phyloP scores from a whole-genome alignment of 2,329 filamentous ascomycete genomes.

The Pyrenochaeta sp. region DNA sequence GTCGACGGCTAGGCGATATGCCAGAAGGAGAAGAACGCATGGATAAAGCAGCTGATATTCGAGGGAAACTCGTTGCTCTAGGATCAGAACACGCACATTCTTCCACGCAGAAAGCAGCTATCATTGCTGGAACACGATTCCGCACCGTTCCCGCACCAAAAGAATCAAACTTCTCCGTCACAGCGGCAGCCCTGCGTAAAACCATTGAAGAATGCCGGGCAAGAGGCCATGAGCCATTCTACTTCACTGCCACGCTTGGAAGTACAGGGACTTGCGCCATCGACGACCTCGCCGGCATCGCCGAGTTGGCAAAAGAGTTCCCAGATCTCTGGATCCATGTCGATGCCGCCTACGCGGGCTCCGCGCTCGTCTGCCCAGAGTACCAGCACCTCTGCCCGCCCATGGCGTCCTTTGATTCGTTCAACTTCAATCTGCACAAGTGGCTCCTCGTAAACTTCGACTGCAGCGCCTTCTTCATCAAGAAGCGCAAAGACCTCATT shows the following conservation, averaged over 20 bases:
- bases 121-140: constrained; percentile 85
- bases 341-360: constrained; percentile 91
- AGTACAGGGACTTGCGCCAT: constrained; percentile 89
- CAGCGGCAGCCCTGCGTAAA: constrained; percentile 65
- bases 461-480: constrained; percentile 77
- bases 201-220: constrained; percentile 71
- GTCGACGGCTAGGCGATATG: constrained; percentile 52
- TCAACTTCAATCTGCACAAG: constrained; percentile 97
- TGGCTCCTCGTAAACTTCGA: constrained; percentile 97
- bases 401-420: constrained; percentile 78
- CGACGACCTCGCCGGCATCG: constrained; percentile 79
- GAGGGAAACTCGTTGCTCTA: constrained; percentile 78
- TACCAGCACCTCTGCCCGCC: constrained; percentile 72
- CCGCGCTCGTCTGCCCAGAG: constrained; percentile 82
- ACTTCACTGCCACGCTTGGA: constrained; percentile 81
- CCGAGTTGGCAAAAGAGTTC: constrained; percentile 60
- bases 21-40: constrained; percentile 44
- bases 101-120: constrained; percentile 84
- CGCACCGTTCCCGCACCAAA: constrained; percentile 70
- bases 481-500: constrained; percentile 77
- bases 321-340: constrained; percentile 86
- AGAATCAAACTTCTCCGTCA: constrained; percentile 73
- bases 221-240: constrained; percentile 83
- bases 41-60: constrained; percentile 70
- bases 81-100: constrained; percentile 83